These are phyloP conservation scores for Erysimum cheiri DNA, from an alignment of 441 rosid species.

Conservation along the genomic window DNA sequence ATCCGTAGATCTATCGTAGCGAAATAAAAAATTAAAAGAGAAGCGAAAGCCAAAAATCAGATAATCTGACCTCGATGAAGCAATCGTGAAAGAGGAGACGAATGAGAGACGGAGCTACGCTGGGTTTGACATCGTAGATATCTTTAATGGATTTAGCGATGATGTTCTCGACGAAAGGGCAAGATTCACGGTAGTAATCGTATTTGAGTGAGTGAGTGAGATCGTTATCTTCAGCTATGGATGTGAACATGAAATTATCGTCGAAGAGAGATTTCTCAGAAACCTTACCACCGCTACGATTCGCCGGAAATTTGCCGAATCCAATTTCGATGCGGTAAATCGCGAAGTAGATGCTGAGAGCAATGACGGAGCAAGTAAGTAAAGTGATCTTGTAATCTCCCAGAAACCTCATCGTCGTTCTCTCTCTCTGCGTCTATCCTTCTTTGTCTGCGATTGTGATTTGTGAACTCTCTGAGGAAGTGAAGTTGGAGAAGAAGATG, in stretches of 20 bases:
- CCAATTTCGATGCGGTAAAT: conserved; percentile 14
- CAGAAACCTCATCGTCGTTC: conserved; percentile 21
- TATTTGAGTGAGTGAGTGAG: conserved; percentile 53
- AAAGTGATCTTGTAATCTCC: conserved; percentile 21
- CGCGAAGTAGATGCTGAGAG: conserved; percentile 37
- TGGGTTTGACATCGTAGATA: conserved; percentile 38
- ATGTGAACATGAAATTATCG: conserved; percentile 36
- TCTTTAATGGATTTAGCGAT: conserved; percentile 44
- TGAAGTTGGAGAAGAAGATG: conserved; percentile 3
- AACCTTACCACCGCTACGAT: conserved; percentile 9
- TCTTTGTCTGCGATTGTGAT: conserved; percentile 6
- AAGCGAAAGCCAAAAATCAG: not conserved
- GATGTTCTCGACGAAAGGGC: conserved; percentile 54
- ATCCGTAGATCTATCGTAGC: not conserved
- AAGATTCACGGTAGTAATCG: conserved; percentile 53
- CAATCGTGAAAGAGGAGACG: conserved; percentile 70
- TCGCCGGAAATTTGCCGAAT: not conserved
- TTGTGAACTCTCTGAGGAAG: not conserved
- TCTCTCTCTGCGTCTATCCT: conserved; percentile 6
- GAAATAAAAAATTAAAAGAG: conserved; percentile 3
- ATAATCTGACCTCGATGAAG: conserved; percentile 60
- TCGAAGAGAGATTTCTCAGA: not conserved
- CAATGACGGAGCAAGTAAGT: conserved; percentile 19
- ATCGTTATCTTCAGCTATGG: conserved; percentile 27
- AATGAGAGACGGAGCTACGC: conserved; percentile 53